These are phyloP conservation scores for Dictyophora rubrovolvata DNA, from an alignment of 768 basidiomycete species.

Conservation along the genomic window DNA sequence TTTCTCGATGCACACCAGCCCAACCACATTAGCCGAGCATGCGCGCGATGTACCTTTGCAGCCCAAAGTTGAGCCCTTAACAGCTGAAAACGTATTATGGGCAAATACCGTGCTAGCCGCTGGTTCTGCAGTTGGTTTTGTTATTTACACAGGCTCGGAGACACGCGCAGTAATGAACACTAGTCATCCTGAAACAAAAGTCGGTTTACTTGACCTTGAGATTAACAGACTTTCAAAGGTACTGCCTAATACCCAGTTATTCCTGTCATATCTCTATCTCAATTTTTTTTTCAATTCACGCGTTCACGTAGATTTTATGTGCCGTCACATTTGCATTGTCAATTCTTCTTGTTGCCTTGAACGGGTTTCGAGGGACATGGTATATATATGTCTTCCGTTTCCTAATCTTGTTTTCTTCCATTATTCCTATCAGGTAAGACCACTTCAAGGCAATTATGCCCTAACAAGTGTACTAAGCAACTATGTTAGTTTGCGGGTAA, in stretches of 20 bases:
- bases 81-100: constrained; percentile 94
- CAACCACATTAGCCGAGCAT: constrained; percentile 21
- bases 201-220: constrained; percentile 84
- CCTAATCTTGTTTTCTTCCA: constrained; percentile 94
- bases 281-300: constrained; percentile 7
- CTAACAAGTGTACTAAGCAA: background rate
- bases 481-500: constrained; percentile 77
- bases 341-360: constrained; percentile 84
- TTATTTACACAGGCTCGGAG: constrained; percentile 90
- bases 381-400: constrained; percentile 96
- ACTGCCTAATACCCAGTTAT: no score
- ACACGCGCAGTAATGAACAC: constrained; percentile 99
- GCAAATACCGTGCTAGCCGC: constrained; percentile 96
- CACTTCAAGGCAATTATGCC: background rate
- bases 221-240: constrained; percentile 93
- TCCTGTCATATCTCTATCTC: constrained; percentile 17
- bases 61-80: constrained; percentile 66
- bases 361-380: constrained; percentile 93
- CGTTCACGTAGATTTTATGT: constrained; percentile 66
- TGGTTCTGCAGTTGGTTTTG: constrained; percentile 84
- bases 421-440: constrained; percentile 93
- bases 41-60: constrained; percentile 29
- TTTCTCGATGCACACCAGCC: constrained; percentile 41
- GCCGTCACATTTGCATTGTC: constrained; percentile 89
- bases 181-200: constrained; percentile 90